These are phyloP conservation scores for Phlyctochytrium planicorne DNA, from an alignment of 192 early-diverging fungal species.

Conservation along the genomic window DNA sequence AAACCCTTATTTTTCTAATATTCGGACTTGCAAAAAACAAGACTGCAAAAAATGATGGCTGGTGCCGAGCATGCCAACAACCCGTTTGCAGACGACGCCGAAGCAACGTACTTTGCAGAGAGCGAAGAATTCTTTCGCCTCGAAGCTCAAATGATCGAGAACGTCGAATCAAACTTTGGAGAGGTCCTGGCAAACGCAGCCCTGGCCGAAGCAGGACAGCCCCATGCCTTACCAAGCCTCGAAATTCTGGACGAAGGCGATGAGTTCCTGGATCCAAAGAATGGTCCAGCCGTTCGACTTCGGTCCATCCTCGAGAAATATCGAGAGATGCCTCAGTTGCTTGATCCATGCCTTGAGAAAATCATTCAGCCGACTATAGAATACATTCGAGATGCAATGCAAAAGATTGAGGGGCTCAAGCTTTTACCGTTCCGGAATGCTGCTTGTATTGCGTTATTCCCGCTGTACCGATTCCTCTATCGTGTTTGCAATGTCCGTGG, in stretches of 20 bases:
- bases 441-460: conserved; percentile 7
- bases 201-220: no score
- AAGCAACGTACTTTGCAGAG: not conserved
- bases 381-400: conserved; percentile 48
- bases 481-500: conserved; percentile 83
- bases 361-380: conserved; percentile 62
- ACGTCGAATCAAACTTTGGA: not conserved
- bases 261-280: not conserved
- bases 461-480: conserved; percentile 63
- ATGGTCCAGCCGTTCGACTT: not conserved
- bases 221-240: not conserved
- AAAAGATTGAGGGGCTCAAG: not conserved
- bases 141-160: not conserved
- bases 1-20: no score
- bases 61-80: no score
- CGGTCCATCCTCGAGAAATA: conserved; percentile 41
- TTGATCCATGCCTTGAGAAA: conserved; percentile 68
- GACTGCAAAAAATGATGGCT: no score
- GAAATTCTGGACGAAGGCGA: not conserved
- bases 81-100: not conserved
- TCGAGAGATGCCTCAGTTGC: conserved; percentile 73
- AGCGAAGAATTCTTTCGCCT: not conserved
- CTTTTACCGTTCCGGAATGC: not conserved
- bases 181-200: not conserved
- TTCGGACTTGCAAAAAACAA: no score